Percentiles rank a stretch among this genome's conserved stretches.
These are phyloP conservation scores for Candida hungchunana DNA, from an alignment of 805 yeast species.

Conservation along the genomic window DNA sequence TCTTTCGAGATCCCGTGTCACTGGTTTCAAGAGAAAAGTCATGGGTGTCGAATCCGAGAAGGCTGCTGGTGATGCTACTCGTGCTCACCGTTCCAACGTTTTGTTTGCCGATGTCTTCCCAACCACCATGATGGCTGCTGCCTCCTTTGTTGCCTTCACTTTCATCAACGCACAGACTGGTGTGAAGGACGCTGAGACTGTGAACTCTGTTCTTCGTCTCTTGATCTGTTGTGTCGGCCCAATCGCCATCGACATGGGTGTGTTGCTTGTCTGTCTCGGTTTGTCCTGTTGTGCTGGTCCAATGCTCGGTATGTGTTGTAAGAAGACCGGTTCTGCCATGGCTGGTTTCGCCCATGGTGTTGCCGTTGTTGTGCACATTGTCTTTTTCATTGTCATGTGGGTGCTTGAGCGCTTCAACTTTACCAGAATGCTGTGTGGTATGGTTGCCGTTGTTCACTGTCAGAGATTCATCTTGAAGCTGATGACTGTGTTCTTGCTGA, in stretches of 20 bases:
- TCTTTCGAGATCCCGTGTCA: slow-evolving; percentile 77
- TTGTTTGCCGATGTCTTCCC: slow-evolving; percentile 70
- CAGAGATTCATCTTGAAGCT: slow-evolving; percentile 86
- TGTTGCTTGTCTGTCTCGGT: slow-evolving; percentile 67
- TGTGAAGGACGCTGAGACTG: slow-evolving; percentile 49
- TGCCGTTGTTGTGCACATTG: slow-evolving; percentile 82
- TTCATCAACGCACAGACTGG: slow-evolving; percentile 85
- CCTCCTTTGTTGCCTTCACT: slow-evolving; percentile 75
- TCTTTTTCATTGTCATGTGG: slow-evolving; percentile 95
- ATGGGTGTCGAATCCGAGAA: slow-evolving; percentile 77
- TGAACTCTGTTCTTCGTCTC: slow-evolving; percentile 69
- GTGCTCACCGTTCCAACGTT: slow-evolving; percentile 77
- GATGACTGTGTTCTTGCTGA: slow-evolving; percentile 70
- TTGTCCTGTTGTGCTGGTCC: slow-evolving; percentile 98
- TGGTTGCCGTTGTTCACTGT: slow-evolving; percentile 75
- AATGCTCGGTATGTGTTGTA: slow-evolving; percentile 87
- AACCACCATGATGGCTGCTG: slow-evolving; percentile 68
- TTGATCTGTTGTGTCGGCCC: slow-evolving; percentile 86
- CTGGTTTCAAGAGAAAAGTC: slow-evolving; percentile 75
- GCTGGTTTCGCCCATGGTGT: slow-evolving; percentile 97
- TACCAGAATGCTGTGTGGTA: slow-evolving; percentile 81
- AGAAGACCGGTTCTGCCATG: slow-evolving; percentile 90
- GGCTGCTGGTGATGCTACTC: slow-evolving; percentile 76
- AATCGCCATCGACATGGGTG: slow-evolving; percentile 85
- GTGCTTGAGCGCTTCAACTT: slow-evolving; percentile 91